These are phyloP conservation scores for Vitis hybrid DNA, from an alignment of 177 flowering plant genomes.

Conservation along the genomic window DNA sequence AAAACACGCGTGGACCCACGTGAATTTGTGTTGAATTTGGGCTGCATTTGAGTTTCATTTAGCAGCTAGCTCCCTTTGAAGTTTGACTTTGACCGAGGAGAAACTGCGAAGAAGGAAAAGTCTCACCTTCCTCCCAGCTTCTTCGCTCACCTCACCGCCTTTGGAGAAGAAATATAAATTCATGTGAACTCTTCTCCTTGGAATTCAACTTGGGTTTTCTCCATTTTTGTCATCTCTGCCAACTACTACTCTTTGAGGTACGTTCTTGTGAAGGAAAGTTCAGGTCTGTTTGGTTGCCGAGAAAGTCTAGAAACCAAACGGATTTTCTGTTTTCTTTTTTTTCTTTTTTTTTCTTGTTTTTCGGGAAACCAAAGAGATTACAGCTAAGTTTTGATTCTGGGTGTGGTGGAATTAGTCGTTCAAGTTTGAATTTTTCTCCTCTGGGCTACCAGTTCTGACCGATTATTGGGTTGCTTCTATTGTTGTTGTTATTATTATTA, in stretches of 20 bases:
- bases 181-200: constrained; percentile 1
- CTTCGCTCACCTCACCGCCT: constrained; percentile 9
- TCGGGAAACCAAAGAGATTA: neutral
- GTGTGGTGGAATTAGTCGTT: neutral
- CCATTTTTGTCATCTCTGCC: neutral
- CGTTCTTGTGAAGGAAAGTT: neutral
- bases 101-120: constrained; percentile 45
- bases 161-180: constrained; percentile 6
- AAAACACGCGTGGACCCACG: neutral
- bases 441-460: neutral
- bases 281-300: neutral
- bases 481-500: neutral
- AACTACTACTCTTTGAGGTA: constrained; percentile 7
- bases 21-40: constrained; percentile 30
- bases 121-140: constrained; percentile 49
- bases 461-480: neutral
- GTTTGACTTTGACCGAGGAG: constrained; percentile 50
- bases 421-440: constrained; percentile 1
- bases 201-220: neutral
- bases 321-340: neutral
- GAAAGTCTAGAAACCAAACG: neutral
- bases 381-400: neutral
- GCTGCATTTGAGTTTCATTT: constrained; percentile 21
- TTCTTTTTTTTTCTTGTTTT: neutral
- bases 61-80: constrained; percentile 13